Evolutionary conservation across 768 basidiomycete genomes (phyloP), one percentile per base, ranked within the genome.

Genomic region (Hygrophoropsis aurantiaca): DNA sequence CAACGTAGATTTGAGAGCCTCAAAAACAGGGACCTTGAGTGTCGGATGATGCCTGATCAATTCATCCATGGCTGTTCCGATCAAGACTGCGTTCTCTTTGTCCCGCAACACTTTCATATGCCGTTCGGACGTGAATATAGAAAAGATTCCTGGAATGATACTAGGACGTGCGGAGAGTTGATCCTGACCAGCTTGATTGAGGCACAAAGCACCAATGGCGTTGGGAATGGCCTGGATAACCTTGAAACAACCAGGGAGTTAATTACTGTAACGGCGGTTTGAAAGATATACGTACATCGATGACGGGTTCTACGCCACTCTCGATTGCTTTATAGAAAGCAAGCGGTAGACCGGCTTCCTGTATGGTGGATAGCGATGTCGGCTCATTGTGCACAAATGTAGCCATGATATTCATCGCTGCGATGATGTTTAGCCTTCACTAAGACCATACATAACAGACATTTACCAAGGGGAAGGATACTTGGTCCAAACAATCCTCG

Each of bases 371-470:
- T 47, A 99, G 71, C 13, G 92, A 97, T 0, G 94, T 97, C 6
- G 97, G 97, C 65, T 99, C 97, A 54, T 98, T 99, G 73, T 99
- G 95, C 8, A 98, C 85, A 67, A 97, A 97, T 0, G 93, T 93
- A 11, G 93, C 84, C 85, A 97, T 91, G 59, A 94, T 87, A 63
- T 94, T 93, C 73, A 94, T 90, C 4, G 90, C 93, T 56, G 44
- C 25, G 8, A 44, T 18, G 5, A 27, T 26, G 15, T 54, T 60
- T 43, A 60, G 25, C 48, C 25, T 45, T n/a, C 32, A 44, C 27
- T 24, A 24, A 39, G n/a, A 15, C 40, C 50, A 39, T 13, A 23
- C 21, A 37, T 25, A 26, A 16, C 36, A 30, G 9, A 8, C 24
- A 71, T 81, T 27, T 65, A 93, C 93, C 88, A 36, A 94, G 74